Base-by-base conservation (phyloP, 805 yeast genomes). In the Metschnikowia hibisci region DNA sequence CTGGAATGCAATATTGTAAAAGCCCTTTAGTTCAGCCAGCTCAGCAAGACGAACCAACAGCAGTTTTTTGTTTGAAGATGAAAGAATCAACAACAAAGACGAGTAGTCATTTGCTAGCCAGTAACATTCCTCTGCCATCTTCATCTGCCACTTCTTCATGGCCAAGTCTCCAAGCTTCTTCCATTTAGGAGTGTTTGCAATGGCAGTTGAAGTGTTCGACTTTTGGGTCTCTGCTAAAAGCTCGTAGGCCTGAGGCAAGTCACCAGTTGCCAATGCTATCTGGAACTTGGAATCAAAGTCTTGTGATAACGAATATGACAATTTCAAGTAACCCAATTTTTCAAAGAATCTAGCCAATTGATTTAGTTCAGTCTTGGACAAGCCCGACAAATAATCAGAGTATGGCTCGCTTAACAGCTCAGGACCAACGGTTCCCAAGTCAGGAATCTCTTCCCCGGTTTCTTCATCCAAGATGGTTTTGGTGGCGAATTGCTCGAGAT, bases 271-370 rank as follows among this genome's bases (percentile, higher is more conserved):
- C 38, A 93, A 69, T 8, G 97, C 91, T 46, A 93, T 79, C 58
- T 88, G 96, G 62, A 93, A 93, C 63, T 81, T 85, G 60, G 95
- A 96, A 61, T 91, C 98, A 40, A 77, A 68, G 63, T 93, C 99
- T 52, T 82, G 85, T 4, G 96, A 81, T 41, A 90, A 77, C 39
- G 84, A 75, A 44, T 84, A 73, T 2, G 99, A 96, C 57, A 88
- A 85, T 49, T 88, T 84, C 52, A 79, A 75, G 62, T 78, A 84
- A 16, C 95, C 97, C 67, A 89, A 96, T 51, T 90, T 87, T 68
- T 95, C 98, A 56, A 93, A 77, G 69, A 93, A 93, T 59, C 96
- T 79, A 6, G 98, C 83, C 55, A 93, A 81, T 59, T 88, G 88
- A 53, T 81, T 73, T 55, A 81, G 68, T 54, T 87, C 88, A 32